Evolutionary conservation across 345 rosid genomes (phyloP).

Genomic region (Citropsis articulata): DNA sequence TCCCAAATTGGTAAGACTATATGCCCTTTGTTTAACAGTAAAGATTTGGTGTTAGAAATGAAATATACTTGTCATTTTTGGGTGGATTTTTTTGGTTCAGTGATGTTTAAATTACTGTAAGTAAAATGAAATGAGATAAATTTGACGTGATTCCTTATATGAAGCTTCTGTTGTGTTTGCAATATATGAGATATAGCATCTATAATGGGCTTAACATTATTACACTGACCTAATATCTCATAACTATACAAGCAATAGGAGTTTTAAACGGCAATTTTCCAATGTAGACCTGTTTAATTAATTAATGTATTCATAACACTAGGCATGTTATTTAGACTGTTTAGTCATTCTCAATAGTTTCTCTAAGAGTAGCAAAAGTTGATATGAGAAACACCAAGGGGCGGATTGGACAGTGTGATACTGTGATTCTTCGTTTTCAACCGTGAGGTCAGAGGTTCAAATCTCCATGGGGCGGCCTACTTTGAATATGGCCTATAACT

Average conservation of each 20-base stretch:
- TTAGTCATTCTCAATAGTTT: neutral
- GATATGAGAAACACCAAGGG: neutral
- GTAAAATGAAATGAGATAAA: neutral
- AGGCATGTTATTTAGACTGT: neutral
- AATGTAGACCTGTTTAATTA: neutral
- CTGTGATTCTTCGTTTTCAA: neutral
- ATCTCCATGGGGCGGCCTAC: neutral
- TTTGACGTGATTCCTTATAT: neutral
- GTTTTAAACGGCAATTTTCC: neutral
- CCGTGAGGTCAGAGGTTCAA: neutral
- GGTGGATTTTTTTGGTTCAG: neutral
- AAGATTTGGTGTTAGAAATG: neutral
- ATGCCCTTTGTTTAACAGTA: neutral
- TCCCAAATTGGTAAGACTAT: conserved; percentile 64
- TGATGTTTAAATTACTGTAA: neutral
- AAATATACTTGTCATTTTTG: neutral
- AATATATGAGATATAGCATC: neutral
- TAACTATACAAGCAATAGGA: neutral
- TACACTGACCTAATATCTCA: neutral
- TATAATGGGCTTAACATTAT: neutral
- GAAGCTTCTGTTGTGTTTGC: neutral
- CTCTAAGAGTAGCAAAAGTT: neutral
- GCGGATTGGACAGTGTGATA: neutral
- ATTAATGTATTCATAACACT: neutral
- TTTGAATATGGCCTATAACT: neutral